Evolutionary conservation across 345 rosid genomes (phyloP), one percentile per base, ranked within the genome.

Genomic region (Pugionium cornutum): DNA sequence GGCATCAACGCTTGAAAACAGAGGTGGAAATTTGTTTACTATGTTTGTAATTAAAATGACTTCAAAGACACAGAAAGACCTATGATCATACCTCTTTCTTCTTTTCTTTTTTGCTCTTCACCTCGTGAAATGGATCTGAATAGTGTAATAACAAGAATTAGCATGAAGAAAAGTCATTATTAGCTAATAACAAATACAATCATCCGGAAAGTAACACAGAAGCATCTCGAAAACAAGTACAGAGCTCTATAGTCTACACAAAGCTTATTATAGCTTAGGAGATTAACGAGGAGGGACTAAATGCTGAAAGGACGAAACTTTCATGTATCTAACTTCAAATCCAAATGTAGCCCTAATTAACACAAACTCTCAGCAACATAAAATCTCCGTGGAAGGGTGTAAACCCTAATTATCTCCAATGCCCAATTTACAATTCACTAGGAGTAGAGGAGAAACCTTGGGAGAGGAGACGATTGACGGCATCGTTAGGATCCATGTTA

Each of bases 401-500:
- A 37, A 57, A 49, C 28, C 50, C 49, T 30, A 30, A 11, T 58
- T 5, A 41, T 67, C 31, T 9, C n/a, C 35, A 28, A 70, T 36
- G 31, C 67, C 10, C 10, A 53, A 64, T 42, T 9, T 0, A 35
- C 47, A 6, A 9, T 4, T n/a, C 7, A 32, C 28, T 57, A 9
- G 1, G 28, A 35, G 27, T 3, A 34, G 28, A 25, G 35, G 41
- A 37, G n/a, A n/a, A n/a, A n/a, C n/a, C n/a, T n/a, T n/a, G n/a
- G n/a, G n/a, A n/a, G n/a, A n/a, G n/a, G n/a, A 26, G 11, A 67
- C 98, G 96, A 77, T 80, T 83, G 66, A 87, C 96, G 62, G 98
- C 86, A 74, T 92, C 96, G 77, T 92, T 87, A 62, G 96, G 98
- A 89, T 92, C 98, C 98, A 92, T 89, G 76, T 80, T 81, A 77